Evolutionary conservation across 2,329 filamentous ascomycete genomes (phyloP).

Genomic region (Fusarium heterosporum): DNA sequence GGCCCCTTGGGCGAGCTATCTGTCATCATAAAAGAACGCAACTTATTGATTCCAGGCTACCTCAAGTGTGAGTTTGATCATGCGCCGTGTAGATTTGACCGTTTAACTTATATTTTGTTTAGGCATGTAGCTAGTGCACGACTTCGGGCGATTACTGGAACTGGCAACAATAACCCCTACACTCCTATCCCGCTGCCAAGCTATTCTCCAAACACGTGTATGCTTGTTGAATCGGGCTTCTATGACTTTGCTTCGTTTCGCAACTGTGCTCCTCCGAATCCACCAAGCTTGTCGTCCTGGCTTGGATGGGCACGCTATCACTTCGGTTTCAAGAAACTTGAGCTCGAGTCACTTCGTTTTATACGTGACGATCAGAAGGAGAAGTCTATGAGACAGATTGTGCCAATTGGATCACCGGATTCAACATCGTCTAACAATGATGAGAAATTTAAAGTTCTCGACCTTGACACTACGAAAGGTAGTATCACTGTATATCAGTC

Average conservation of each 20-base stretch:
- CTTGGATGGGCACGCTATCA: constrained; percentile 33
- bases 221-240: constrained; percentile 18
- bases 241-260: not conserved
- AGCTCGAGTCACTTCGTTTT: constrained; percentile 42
- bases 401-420: not conserved
- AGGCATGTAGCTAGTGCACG: constrained; percentile 28
- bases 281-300: constrained; percentile 16
- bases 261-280: not conserved
- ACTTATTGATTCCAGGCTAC: constrained; percentile 8
- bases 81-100: not conserved
- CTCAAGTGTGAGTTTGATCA: constrained; percentile 16
- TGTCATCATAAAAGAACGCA: not conserved
- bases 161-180: constrained; percentile 23
- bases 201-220: not conserved
- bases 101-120: not conserved
- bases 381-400: not conserved
- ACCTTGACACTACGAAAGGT: constrained; percentile 20
- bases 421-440: not conserved
- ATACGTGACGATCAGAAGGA: constrained; percentile 10
- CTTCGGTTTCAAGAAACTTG: constrained; percentile 42
- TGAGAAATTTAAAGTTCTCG: constrained; percentile 5
- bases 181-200: not conserved
- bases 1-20: constrained; percentile 2
- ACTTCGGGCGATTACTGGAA: constrained; percentile 35
- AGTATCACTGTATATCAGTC: constrained; percentile 40